Base-by-base conservation (phyloP, 768 basidiomycete genomes). In the Sporobolomyces phaffii region DNA sequence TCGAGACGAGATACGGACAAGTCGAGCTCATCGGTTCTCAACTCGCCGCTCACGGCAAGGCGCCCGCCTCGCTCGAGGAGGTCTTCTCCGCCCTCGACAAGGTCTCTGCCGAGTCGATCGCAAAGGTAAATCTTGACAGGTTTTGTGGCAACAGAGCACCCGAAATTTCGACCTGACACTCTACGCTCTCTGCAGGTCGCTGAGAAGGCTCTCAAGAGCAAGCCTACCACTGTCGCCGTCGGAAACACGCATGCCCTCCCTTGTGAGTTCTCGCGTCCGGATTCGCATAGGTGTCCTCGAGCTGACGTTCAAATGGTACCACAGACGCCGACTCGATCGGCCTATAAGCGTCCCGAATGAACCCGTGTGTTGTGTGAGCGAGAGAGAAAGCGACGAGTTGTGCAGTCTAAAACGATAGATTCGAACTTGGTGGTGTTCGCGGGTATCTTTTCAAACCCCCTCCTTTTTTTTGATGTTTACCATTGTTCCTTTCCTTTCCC, bases 221-320 rank as follows among this genome's bases (percentile, higher is more conserved):
- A 90, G 79, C 89, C 93, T 24, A 92, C 91, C 29, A 90, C 83
- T 72, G 90, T 97, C 44, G 87, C 86, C 15, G 82, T 97, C 53
- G 96, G 93, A 49, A 85, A 94, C 75, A 79, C 86, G 71, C 79
- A 81, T 73, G 75, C 83, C 34, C 82, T 98, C 52, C 94, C 96
- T 40, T 72, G 70, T 71, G 38, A 10, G 56, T 56, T 10, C 13
- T 41, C 38, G 52, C 51, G n/a, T n/a, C n/a, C n/a, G n/a, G n/a
- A n/a, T n/a, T n/a, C n/a, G n/a, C n/a, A n/a, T n/a, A n/a, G n/a
- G n/a, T n/a, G n/a, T n/a, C n/a, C n/a, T n/a, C n/a, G n/a, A n/a
- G n/a, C n/a, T n/a, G n/a, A n/a, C n/a, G n/a, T n/a, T n/a, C n/a
- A n/a, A n/a, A n/a, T n/a, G n/a, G n/a, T 8, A 20, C 8, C 18